Base-by-base conservation (phyloP, 148 eudicot species). In the Cornus controversa region DNA sequence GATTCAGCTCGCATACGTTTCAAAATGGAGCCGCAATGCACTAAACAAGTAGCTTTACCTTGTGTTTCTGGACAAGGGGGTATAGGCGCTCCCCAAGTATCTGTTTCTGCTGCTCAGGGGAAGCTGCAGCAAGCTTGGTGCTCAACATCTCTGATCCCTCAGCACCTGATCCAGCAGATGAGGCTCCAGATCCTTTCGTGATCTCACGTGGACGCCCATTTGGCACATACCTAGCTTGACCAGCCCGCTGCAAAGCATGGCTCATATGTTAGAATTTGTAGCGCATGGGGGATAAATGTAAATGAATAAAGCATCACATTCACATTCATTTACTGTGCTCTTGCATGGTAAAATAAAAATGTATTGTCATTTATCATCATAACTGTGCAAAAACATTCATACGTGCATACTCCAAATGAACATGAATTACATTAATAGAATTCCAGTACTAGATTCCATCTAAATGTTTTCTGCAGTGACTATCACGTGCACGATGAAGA, bases 1-100 rank as follows among this genome's bases (percentile, higher is more conserved):
- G 64, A 60, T 20, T 60, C 20, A 60, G 8, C 64, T 60, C 8
- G 7, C 1, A 60, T 60, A 60, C 8, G 24, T 0, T n/a, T 3
- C 64, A 60, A 60, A 6, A 40, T 6, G 3, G 64, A 60, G 22
- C 23, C 13, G 25, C 24, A 60, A 4, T 50, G 64, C 20, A 4
- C 25, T 14, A 22, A 20, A 60, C 64, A 14, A 31, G 28, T 50
- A 54, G 57, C 8, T 15, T 75, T 50, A 91, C 97, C 97, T 88
- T 79, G 58, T 80, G 90, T 42, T 81, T 80, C 23, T 73, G 71
- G 64, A 93, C 87, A 58, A 91, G 94, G 27, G 97, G 94, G 84
- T 70, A 93, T 34, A 93, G 88, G 25, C 75, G 87, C 69, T 89
- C 91, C 54, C 94, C 94, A 67, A 89, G 90, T 25, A 89, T 89